A percentile compares a stretch with the other conserved stretches of the same genome.
phyloP scores from a whole-genome alignment of 768 basidiomycete species.

The Myochromella boudieri region DNA sequence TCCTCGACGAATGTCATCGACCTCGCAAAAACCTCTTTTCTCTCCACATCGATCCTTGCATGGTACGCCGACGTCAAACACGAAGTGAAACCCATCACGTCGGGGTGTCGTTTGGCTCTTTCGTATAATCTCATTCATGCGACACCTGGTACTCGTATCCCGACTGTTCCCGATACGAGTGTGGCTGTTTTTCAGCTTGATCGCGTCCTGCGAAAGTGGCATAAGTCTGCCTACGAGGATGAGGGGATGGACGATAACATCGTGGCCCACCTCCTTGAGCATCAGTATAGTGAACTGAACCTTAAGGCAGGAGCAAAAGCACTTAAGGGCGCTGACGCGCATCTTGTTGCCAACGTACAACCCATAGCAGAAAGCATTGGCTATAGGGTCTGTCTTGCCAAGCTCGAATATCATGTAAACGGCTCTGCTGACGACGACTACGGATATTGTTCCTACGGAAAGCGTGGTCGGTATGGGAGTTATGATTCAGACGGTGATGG shows the following conservation, averaged over 20 bases:
- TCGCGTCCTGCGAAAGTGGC: slow-evolving; percentile 38
- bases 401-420: slow-evolving; percentile 5
- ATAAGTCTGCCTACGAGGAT: slow-evolving; percentile 19
- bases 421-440: slow-evolving; percentile 1
- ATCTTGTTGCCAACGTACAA: slow-evolving; percentile 13
- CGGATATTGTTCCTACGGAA: slow-evolving; percentile 1
- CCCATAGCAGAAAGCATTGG: slow-evolving; percentile 11
- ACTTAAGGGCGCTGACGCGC: slow-evolving; percentile 22
- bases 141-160: slow-evolving; percentile 24
- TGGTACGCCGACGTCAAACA: slow-evolving; percentile 57
- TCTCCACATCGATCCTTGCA: slow-evolving; percentile 37
- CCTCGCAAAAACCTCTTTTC: slow-evolving; percentile 27
- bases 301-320: slow-evolving; percentile 15
- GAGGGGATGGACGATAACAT: slow-evolving; percentile 17
- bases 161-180: slow-evolving; percentile 26
- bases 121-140: slow-evolving; percentile 52
- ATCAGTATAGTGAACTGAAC: slow-evolving; percentile 30
- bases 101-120: slow-evolving; percentile 50
- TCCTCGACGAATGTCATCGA: slow-evolving; percentile 33
- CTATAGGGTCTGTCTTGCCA: slow-evolving; percentile 11
- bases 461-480: slow-evolving; percentile 4
- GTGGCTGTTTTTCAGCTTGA: slow-evolving; percentile 21
- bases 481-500: slow-evolving; percentile 19
- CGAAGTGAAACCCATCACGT: slow-evolving; percentile 47
- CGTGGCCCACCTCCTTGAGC: slow-evolving; percentile 32